phyloP scores from a whole-genome alignment of 345 rosid species.

The Rhodamnia argentea region DNA sequence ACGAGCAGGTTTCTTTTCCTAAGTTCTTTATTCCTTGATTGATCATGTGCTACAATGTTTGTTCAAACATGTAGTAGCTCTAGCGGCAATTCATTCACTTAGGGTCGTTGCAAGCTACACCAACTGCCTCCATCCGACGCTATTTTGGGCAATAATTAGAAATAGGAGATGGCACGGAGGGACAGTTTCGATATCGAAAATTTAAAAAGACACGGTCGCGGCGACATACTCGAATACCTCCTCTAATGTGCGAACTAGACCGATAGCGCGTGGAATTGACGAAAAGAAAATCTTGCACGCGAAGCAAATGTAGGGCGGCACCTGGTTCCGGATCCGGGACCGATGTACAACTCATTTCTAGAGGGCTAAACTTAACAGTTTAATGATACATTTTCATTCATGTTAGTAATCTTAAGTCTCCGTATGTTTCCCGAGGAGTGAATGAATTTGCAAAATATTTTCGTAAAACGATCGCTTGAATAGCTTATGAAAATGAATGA shows the following conservation, averaged over 20 bases:
- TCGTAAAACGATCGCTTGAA: background rate
- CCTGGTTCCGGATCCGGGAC: rapidly evolving
- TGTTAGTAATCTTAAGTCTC: background rate
- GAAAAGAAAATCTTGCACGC: background rate
- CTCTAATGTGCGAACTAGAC: background rate
- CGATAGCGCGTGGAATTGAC: background rate
- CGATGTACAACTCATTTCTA: background rate
- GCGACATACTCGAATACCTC: background rate
- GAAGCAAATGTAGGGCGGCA: rapidly evolving
- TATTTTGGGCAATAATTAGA: background rate
- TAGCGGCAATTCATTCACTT: background rate
- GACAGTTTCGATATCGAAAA: rapidly evolving
- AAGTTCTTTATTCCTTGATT: background rate
- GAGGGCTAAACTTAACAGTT: background rate
- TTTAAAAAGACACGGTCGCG: background rate
- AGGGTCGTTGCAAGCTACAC: background rate
- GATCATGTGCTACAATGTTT: rapidly evolving
- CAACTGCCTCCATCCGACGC: background rate
- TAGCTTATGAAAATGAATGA: background rate
- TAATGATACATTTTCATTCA: background rate
- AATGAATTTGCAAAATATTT: background rate
- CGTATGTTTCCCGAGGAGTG: rapidly evolving
- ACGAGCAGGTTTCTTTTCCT: background rate
- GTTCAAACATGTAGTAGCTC: background rate
- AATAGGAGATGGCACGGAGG: background rate